phyloP scores from a whole-genome alignment of 1,139 yeast genomes.

The Pichia sp. region DNA sequence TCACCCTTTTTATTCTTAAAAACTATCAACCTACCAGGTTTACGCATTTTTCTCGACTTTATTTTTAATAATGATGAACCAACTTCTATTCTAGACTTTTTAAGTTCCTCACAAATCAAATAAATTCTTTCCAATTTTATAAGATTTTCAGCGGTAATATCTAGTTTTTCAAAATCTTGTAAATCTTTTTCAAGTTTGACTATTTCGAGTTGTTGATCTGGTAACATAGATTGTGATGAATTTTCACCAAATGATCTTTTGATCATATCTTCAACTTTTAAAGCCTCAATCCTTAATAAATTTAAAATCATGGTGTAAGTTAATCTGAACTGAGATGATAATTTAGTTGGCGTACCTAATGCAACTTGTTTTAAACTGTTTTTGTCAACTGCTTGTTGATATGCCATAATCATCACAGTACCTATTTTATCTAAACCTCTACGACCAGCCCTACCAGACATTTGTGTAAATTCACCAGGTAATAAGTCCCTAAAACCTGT shows the following conservation, averaged over 20 bases:
- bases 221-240: constrained; percentile 74
- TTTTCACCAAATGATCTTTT: constrained; percentile 93
- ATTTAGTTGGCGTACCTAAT: constrained; percentile 81
- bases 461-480: constrained; percentile 98
- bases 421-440: constrained; percentile 99
- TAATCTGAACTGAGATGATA: constrained; percentile 84
- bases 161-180: constrained; percentile 30
- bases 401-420: constrained; percentile 95
- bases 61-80: background rate
- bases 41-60: constrained; percentile 7
- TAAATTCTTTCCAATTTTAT: constrained; percentile 41
- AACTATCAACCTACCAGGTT: constrained; percentile 52
- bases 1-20: constrained; percentile 42
- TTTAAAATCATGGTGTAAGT: constrained; percentile 95
- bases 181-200: constrained; percentile 46
- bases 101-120: constrained; percentile 13
- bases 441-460: constrained; percentile 99
- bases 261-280: constrained; percentile 94
- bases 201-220: constrained; percentile 73
- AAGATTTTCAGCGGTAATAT: constrained; percentile 35
- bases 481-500: constrained; percentile 68
- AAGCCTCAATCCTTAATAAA: constrained; percentile 83
- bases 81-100: background rate
- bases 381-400: constrained; percentile 56
- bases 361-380: constrained; percentile 65